phyloP scores from a whole-genome alignment of 2,329 filamentous ascomycete genomes.

The Microdochium trichocladiopsis region DNA sequence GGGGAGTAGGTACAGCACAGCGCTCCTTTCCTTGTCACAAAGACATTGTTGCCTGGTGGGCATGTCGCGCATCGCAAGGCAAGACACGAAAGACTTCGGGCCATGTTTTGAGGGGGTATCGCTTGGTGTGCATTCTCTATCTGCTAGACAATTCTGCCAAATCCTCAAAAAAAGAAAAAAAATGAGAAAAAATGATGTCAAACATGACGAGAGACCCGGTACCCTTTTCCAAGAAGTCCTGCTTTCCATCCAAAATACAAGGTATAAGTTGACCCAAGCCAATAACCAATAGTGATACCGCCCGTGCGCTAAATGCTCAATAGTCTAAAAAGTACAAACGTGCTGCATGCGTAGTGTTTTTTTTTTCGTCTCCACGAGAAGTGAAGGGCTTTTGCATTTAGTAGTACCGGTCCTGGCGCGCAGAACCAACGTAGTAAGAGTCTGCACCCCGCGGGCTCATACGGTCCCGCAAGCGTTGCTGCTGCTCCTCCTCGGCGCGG shows the following conservation, averaged over 20 bases:
- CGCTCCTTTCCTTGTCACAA: too few species aligned
- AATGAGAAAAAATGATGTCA: neutral
- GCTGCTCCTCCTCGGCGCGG: neutral
- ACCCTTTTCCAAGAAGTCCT: too few species aligned
- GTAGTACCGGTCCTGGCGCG: neutral
- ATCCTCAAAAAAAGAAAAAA: neutral
- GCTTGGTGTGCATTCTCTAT: conserved; percentile 1
- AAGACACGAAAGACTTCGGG: too few species aligned
- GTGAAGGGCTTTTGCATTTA: neutral
- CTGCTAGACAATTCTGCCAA: neutral
- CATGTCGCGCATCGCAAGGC: too few species aligned
- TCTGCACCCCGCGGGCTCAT: neutral
- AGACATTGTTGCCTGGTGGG: too few species aligned
- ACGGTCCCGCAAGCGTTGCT: neutral
- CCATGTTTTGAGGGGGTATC: neutral
- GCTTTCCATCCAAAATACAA: neutral
- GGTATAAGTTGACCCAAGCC: neutral
- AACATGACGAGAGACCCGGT: too few species aligned
- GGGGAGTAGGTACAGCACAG: too few species aligned
- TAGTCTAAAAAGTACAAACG: too few species aligned
- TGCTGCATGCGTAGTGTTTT: neutral
- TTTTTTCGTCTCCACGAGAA: neutral
- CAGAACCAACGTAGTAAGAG: neutral
- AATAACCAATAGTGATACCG: neutral
- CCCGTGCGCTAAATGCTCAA: neutral